A percentile compares a stretch with the other conserved stretches of the same genome.
These are phyloP conservation scores for Saccharomycopsis sp. DNA, from an alignment of 805 yeast species.

Conservation along the genomic window DNA sequence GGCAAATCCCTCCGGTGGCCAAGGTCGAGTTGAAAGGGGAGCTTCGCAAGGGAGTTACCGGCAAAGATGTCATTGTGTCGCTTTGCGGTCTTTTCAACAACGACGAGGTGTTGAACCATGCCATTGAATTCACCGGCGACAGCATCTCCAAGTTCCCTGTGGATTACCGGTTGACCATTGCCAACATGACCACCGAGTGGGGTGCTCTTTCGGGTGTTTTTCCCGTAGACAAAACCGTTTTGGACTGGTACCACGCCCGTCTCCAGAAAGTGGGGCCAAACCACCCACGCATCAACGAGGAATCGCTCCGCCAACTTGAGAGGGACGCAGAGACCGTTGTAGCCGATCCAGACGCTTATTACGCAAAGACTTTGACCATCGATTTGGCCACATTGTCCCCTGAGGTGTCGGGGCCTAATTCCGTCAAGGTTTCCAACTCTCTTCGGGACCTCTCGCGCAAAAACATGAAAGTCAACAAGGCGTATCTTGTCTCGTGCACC, in stretches of 20 bases:
- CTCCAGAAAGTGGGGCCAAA: constrained; percentile 35
- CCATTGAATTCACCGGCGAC: constrained; percentile 88
- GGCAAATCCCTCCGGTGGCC: constrained; percentile 99
- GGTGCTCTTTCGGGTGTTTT: constrained; percentile 95
- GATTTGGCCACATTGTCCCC: constrained; percentile 81
- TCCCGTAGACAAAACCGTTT: constrained; percentile 82
- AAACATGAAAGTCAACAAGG: constrained; percentile 79
- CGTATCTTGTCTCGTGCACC: constrained; percentile 96
- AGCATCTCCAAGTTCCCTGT: constrained; percentile 62
- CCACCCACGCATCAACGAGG: constrained; percentile 75
- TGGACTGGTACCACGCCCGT: constrained; percentile 70
- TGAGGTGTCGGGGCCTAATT: constrained; percentile 92
- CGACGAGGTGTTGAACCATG: constrained; percentile 89
- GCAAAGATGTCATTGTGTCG: constrained; percentile 95
- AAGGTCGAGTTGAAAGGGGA: constrained; percentile 78
- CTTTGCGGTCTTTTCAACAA: constrained; percentile 89
- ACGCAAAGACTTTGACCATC: constrained; percentile 80
- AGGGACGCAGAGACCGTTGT: constrained; percentile 32
- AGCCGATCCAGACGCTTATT: constrained; percentile 73
- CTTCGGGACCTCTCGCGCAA: constrained; percentile 66
- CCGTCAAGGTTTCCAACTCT: constrained; percentile 85
- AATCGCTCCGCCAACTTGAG: constrained; percentile 48
- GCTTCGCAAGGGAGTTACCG: constrained; percentile 82
- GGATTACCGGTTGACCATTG: constrained; percentile 85
- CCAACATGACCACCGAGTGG: constrained; percentile 98